A percentile compares a stretch with the other conserved stretches of the same genome.
These are phyloP conservation scores for Musa itinerans DNA, from an alignment of 176 grass and related monocot species.

Conservation along the genomic window DNA sequence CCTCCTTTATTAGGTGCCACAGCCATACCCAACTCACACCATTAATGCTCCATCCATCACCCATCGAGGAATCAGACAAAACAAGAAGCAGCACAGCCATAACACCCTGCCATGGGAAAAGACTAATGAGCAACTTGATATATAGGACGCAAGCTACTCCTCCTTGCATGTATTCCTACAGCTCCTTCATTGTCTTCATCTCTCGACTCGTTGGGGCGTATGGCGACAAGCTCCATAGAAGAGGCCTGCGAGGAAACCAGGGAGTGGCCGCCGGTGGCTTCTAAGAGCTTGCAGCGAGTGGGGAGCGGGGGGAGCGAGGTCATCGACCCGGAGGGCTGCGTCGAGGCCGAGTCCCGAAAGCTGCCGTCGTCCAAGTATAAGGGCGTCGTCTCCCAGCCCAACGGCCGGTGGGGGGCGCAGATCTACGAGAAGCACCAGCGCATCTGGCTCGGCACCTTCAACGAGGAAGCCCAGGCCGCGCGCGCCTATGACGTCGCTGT, in stretches of 20 bases:
- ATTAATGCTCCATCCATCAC: neutral
- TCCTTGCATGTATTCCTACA: neutral
- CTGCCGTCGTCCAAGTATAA: neutral
- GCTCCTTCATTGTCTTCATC: neutral
- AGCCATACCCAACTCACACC: neutral
- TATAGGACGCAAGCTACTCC: neutral
- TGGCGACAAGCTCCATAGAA: neutral
- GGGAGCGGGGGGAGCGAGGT: neutral
- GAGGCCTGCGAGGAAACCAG: neutral
- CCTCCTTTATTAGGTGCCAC: neutral
- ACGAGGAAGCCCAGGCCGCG: neutral
- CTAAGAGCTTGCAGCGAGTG: neutral
- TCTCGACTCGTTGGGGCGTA: neutral
- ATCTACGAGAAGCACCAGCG: constrained; percentile 7
- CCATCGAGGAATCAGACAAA: neutral
- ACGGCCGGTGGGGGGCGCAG: constrained; percentile 1
- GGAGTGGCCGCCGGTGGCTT: neutral
- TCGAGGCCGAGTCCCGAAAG: neutral
- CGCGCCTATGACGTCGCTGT: neutral
- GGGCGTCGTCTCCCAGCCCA: neutral
- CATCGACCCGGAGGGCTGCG: neutral
- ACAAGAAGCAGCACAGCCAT: neutral
- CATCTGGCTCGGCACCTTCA: constrained; percentile 4
- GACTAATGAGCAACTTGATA: neutral
- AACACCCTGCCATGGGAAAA: too few species aligned